Percentiles rank a stretch among this genome's conserved stretches.
Conservation (phyloP, 345 rosid species). For the Rubroshorea leprosula region DNA sequence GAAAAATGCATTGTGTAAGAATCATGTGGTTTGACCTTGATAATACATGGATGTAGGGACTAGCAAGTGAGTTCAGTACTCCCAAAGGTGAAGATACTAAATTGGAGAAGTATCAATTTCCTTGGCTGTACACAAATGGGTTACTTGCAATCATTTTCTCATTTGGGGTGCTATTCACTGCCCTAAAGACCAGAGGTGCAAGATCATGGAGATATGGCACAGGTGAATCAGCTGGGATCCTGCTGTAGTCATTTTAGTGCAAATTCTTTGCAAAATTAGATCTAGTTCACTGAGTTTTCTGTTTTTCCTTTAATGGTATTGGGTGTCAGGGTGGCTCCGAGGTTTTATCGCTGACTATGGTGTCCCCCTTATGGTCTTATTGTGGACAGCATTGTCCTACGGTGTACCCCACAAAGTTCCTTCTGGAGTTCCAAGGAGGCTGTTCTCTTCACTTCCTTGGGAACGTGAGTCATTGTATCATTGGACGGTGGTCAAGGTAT, state of each 20-base stretch:
- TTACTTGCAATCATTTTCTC: slow-evolving; percentile 68
- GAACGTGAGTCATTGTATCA: slow-evolving; percentile 58
- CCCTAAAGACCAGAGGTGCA: slow-evolving; percentile 58
- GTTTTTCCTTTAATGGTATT: too few relatives aligned
- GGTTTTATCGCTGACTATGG: slow-evolving; percentile 75
- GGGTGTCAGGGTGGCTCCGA: slow-evolving; percentile 74
- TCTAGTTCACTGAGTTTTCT: too few relatives aligned
- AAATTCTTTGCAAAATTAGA: too few relatives aligned
- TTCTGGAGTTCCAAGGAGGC: slow-evolving; percentile 62
- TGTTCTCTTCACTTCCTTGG: slow-evolving; percentile 77
- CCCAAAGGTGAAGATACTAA: slow-evolving; percentile 36
- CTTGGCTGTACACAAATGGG: slow-evolving; percentile 63
- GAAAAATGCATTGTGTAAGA: too few relatives aligned
- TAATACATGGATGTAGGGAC: slow-evolving; percentile 60
- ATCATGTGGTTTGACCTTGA: too few relatives aligned
- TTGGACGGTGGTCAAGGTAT: slow-evolving; percentile 81
- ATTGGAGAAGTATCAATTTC: slow-evolving; percentile 38
- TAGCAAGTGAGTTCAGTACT: slow-evolving; percentile 47
- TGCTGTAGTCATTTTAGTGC: too few relatives aligned
- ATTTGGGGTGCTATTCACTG: slow-evolving; percentile 46
- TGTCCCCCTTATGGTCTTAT: slow-evolving; percentile 68
- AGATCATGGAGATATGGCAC: slow-evolving; percentile 65
- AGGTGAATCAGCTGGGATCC: slow-evolving; percentile 16
- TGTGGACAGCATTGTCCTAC: slow-evolving; percentile 63
- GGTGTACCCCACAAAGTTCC: slow-evolving; percentile 37